Base-by-base conservation (phyloP, 371 early-diverging fungal genomes). In the Basidiobolus heterosporus region DNA sequence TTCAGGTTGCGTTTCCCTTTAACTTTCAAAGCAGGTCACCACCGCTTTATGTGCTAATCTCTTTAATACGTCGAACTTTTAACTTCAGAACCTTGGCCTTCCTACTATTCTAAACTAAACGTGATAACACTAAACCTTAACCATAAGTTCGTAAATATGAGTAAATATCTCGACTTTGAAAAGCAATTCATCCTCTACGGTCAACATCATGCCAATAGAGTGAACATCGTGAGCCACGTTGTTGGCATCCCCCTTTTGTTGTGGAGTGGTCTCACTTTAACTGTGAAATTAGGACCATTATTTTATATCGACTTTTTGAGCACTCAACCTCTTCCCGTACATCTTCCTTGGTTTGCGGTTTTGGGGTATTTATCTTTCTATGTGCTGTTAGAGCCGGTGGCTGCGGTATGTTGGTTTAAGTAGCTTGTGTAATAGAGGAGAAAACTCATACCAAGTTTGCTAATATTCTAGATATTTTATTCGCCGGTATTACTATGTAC, bases 241-340 rank as follows among this genome's bases (percentile, higher is more conserved):
- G 61, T 88, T 6, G 93, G 85, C 60, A 89, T 95, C 17, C 96
- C 96, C 3, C 66, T 76, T 44, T 85, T 95, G 53, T 65, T 88
- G 24, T 95, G 87, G 85, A 72, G 85, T 21, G 67, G 70, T 0
- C 55, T 84, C 37, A 84, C 85, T 14, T 68, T 67, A 49, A 60
- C 62, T 30, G 57, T 77, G 18, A 70, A 66, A 23, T 62, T 71
- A 0, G 80, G 81, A 1, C 74, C 76, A 9, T 40, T 78, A 7
- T 44, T 69, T 49, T 39, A 39, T 6, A 23, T 50, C 40, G 46
- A 19, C 22, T 51, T 36, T 13, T 47, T n/a, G 56, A 45, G 36
- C 35, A 67, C 5, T 30, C 30, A 30, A 47, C 50, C 24, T 2
- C 41, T 53, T 5, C n/a, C 49, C 0, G 60, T 73, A 18, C 65